Evolutionary conservation across 306 rosid species (phyloP), one percentile per base, ranked within the genome.

Genomic region (Prunus armeniaca): DNA sequence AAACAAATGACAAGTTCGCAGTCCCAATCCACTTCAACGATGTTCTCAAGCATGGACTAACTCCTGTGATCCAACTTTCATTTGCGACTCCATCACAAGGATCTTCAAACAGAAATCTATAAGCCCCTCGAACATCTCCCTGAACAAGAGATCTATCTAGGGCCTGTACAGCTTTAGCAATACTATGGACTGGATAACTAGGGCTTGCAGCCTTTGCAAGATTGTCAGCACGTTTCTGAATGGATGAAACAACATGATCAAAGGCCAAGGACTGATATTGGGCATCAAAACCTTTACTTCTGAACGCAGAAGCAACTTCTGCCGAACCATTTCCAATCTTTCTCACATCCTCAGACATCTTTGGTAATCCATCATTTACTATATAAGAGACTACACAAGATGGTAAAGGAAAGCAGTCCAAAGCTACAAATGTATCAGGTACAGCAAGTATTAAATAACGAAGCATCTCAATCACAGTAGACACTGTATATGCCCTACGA

Each of bases 401-500:
- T 73, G 97, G 99, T 54, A 92, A 80, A 6, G 99, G 99, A 84
- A 95, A 95, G 87, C 97, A 95, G 86, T 95, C 96, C 86, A 95
- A 78, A 76, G 96, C 89, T 34, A 92, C 99, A 89, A 95, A 95
- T 30, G 97, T 88, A 82, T 92, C 93, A 4, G 99, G 99, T 69
- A 87, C 96, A 32, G 91, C 86, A 76, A 87, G 87, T 78, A 92
- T 85, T 46, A 95, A 80, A 87, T 89, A 95, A 12, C 91, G 96
- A 68, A 95, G 93, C 97, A 92, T 90, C 87, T 95, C 99, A 73
- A 87, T 87, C 83, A 95, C 69, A 25, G 91, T 88, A 80, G 90
- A 87, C 46, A 85, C 86, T 57, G 97, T 89, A 83, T 92, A 95
- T 17, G 92, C 92, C 86, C 92, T 92, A 73, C 96, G 82, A 32